Evolutionary conservation across 495 filamentous ascomycete species (phyloP).

Genomic region (Penicillium desertorum): DNA sequence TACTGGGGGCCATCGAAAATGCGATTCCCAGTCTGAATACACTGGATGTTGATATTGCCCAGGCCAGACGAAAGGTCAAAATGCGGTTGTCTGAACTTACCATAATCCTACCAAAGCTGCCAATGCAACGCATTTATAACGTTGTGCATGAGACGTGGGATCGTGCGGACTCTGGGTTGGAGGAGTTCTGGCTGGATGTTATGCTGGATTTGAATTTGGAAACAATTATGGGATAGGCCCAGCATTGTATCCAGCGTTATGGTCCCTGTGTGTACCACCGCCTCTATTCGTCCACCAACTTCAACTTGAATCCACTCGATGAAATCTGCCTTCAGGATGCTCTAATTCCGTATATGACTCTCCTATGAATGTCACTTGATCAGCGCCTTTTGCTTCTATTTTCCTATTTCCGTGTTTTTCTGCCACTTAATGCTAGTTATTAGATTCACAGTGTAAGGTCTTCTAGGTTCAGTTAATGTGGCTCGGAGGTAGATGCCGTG

Average conservation of each 20-base stretch:
- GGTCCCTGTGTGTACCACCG: neutral
- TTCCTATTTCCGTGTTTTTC: neutral
- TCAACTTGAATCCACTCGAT: neutral
- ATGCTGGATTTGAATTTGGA: slow-evolving; percentile 30
- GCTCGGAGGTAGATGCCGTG: too few species aligned
- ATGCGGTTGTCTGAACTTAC: slow-evolving; percentile 26
- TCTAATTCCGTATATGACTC: neutral
- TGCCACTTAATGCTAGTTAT: neutral
- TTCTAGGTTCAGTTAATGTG: neutral
- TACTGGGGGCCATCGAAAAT: slow-evolving; percentile 22
- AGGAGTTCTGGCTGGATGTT: slow-evolving; percentile 27
- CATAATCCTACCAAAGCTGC: slow-evolving; percentile 28
- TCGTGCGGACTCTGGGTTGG: slow-evolving; percentile 22
- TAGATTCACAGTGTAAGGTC: neutral
- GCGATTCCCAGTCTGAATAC: slow-evolving; percentile 24
- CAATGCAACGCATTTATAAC: slow-evolving; percentile 24
- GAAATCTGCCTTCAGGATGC: neutral
- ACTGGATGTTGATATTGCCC: slow-evolving; percentile 30
- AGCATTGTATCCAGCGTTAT: neutral
- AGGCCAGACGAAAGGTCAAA: slow-evolving; percentile 27
- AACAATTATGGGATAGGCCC: slow-evolving; percentile 27
- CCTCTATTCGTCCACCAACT: neutral
- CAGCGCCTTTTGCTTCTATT: too few species aligned
- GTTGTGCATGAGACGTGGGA: slow-evolving; percentile 28
- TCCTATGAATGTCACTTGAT: too few species aligned